Evolutionary conservation across 768 basidiomycete species (phyloP).

Genomic region (Tricholoma flavovirens): DNA sequence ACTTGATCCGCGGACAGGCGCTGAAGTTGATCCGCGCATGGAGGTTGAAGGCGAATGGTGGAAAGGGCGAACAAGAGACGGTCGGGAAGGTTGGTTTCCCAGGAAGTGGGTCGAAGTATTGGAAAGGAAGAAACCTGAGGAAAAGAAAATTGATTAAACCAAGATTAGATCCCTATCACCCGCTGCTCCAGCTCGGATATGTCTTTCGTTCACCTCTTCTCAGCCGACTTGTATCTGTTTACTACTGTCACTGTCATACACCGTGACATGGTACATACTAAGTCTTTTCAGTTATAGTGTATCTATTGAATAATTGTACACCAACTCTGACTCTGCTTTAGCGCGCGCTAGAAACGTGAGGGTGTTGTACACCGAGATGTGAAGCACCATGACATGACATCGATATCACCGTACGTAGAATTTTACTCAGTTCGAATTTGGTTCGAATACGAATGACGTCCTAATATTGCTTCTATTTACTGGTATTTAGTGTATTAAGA

Average conservation of each 20-base stretch:
- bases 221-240: neutral
- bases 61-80: slow-evolving; percentile 89
- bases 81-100: slow-evolving; percentile 93
- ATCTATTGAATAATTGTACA: no score
- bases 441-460: neutral
- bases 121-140: slow-evolving; percentile 32
- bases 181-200: neutral
- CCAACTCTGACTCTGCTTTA: no score
- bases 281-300: no score
- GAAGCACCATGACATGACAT: no score
- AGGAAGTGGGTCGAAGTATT: slow-evolving; percentile 79
- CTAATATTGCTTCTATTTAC: neutral
- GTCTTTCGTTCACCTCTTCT: neutral
- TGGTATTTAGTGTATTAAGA: neutral
- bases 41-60: slow-evolving; percentile 83
- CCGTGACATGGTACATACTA: neutral
- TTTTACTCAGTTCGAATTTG: neutral
- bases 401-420: no score
- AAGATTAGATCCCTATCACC: neutral
- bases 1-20: slow-evolving; percentile 62
- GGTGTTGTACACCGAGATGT: no score
- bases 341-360: no score
- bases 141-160: slow-evolving; percentile 18
- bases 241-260: neutral
- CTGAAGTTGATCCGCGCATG: slow-evolving; percentile 59